These are phyloP conservation scores for Pezicula rhizophila DNA, from an alignment of 2,329 filamentous ascomycete species.

Conservation along the genomic window DNA sequence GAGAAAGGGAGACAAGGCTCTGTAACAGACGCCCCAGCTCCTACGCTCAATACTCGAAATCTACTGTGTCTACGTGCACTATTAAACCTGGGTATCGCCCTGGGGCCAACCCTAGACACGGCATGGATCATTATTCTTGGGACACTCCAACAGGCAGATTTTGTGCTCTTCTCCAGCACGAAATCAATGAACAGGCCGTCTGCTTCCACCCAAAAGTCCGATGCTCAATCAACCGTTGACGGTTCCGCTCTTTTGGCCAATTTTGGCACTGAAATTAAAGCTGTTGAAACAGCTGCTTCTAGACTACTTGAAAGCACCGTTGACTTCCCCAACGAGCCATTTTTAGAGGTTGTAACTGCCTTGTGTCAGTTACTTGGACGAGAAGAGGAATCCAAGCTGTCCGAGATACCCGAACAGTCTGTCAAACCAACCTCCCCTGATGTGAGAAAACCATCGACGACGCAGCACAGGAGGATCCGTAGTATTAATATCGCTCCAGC, in stretches of 20 bases:
- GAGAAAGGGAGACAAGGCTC: slow-evolving; percentile 57
- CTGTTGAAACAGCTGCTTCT: slow-evolving; percentile 81
- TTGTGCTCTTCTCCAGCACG: slow-evolving; percentile 62
- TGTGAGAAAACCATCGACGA: slow-evolving; percentile 18
- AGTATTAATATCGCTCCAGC: slow-evolving; percentile 41
- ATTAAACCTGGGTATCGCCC: slow-evolving; percentile 89
- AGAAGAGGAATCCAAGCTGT: slow-evolving; percentile 14
- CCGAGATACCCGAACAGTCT: slow-evolving; percentile 18
- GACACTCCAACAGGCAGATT: slow-evolving; percentile 86
- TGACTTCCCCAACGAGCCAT: slow-evolving; percentile 80
- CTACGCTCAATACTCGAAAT: slow-evolving; percentile 76
- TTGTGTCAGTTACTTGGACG: slow-evolving; percentile 64
- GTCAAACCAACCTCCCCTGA: slow-evolving; percentile 18
- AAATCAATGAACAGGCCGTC: slow-evolving; percentile 47
- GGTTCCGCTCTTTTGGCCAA: slow-evolving; percentile 47
- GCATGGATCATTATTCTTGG: slow-evolving; percentile 91
- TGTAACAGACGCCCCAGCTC: slow-evolving; percentile 40
- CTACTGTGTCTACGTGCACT: slow-evolving; percentile 83
- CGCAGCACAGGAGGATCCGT: slow-evolving; percentile 29
- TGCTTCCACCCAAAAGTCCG: slow-evolving; percentile 41
- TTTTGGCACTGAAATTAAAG: slow-evolving; percentile 74
- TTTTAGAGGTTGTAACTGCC: slow-evolving; percentile 69
- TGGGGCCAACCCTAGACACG: slow-evolving; percentile 77
- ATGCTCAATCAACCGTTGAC: slow-evolving; percentile 32
- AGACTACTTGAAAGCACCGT: slow-evolving; percentile 86